Evolutionary conservation across 352 stramenopile species (phyloP), one percentile per base, ranked within the genome.

Genomic region (Peronospora tabacina): DNA sequence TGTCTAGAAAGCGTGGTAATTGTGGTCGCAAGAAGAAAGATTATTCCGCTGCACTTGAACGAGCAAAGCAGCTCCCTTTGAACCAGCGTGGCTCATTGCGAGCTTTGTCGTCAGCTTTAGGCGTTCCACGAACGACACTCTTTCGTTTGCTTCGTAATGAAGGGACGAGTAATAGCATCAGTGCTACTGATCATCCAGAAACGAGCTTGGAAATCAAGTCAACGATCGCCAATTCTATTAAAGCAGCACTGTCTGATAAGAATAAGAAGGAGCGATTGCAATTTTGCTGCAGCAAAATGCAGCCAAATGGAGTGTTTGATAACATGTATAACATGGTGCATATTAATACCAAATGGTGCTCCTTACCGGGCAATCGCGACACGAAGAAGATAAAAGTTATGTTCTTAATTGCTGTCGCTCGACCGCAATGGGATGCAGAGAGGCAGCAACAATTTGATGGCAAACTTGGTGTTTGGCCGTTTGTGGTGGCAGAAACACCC

Each of bases 1-100:
- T 74, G 17, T 74, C 65, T 3, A 55, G 55, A 13, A 74, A 70
- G 24, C 65, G 65, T 28, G 61, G 61, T 12, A 74, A 74, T 28
- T 74, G 58, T 12, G 65, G 65, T 26, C 58, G 61, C 20, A 70
- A 70, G 40, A 70, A 68, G 51, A 74, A 74, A 28, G 65, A 74
- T 41, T 70, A 74, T 42, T 64, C 65, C 29, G 61, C 50, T 3
- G 61, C 52, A 1, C 26, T 74, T 35, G 65, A 66, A 37, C 58
- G 45, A 17, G 47, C 71, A 6, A 75, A 71, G 30, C 45, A 71
- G 51, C 51, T 75, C 5, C 66, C 66, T 9, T 44, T 69, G 36
- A 66, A 57, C 40, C 63, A 70, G 44, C 63, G 63, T 15, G 52
- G 60, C 9, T 72, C 59, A 4, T 33, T 75, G 12, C 55, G 66